Conservation (phyloP, 73 alveolate species). For the Uronychia binucleata region DNA sequence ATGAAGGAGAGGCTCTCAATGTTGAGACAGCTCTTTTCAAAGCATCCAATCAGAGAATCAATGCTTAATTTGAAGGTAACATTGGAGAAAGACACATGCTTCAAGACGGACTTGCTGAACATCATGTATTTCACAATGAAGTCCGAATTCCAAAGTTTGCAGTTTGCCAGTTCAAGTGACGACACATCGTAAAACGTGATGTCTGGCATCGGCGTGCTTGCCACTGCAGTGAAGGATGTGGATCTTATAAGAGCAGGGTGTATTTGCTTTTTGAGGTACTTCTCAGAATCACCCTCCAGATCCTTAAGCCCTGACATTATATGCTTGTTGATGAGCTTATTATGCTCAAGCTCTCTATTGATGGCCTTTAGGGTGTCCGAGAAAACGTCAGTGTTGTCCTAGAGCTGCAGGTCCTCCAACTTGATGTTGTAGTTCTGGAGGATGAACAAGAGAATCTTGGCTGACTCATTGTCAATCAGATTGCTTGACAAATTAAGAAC, state of each 20-base stretch:
- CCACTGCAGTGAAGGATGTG: neutral
- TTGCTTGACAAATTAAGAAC: neutral
- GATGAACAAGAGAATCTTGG: neutral
- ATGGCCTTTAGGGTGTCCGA: neutral
- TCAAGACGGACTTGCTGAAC: neutral
- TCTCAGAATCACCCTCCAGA: neutral
- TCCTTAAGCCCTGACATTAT: neutral
- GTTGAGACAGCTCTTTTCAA: neutral
- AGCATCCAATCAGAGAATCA: neutral
- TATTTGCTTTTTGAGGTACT: neutral
- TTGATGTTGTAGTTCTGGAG: neutral
- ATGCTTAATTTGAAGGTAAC: neutral
- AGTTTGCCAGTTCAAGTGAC: neutral
- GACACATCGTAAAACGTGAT: neutral
- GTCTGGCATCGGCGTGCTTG: too few relatives aligned
- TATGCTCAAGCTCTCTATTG: neutral
- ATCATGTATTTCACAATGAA: neutral
- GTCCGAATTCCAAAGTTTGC: neutral
- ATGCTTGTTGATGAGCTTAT: neutral
- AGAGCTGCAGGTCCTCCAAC: neutral
- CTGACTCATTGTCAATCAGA: slow-evolving; percentile 13
- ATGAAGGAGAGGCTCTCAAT: neutral
- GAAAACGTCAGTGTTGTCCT: neutral
- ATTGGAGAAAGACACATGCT: neutral
- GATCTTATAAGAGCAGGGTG: neutral